A percentile compares a stretch with the other conserved stretches of the same genome.
Conservation (phyloP, 495 filamentous ascomycete genomes). For the Penicillium steckii region DNA sequence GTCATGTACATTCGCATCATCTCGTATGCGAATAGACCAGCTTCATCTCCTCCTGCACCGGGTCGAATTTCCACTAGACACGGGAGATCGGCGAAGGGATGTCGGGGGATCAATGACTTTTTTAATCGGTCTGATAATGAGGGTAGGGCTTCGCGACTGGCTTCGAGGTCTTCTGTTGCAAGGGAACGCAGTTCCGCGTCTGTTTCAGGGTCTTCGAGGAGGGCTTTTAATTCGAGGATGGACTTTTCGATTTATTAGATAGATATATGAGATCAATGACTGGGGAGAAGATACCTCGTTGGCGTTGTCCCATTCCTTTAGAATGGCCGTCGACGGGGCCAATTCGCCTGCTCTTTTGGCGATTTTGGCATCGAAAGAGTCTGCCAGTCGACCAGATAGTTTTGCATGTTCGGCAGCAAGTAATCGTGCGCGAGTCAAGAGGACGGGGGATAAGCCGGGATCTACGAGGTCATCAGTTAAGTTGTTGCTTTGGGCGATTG, state of each 20-base stretch:
- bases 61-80: slow-evolving; percentile 91
- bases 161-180: slow-evolving; percentile 72
- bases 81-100: slow-evolving; percentile 91
- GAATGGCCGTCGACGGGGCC: slow-evolving; percentile 59
- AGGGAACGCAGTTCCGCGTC: slow-evolving; percentile 65
- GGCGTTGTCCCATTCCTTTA: slow-evolving; percentile 62
- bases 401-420: slow-evolving; percentile 66
- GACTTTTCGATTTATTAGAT: slow-evolving; percentile 33
- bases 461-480: slow-evolving; percentile 46
- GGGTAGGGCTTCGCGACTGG: slow-evolving; percentile 58
- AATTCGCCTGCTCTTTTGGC: slow-evolving; percentile 81
- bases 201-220: slow-evolving; percentile 57
- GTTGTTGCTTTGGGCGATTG: too few species aligned
- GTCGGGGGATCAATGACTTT: slow-evolving; percentile 74
- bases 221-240: slow-evolving; percentile 54
- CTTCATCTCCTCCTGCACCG: slow-evolving; percentile 91
- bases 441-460: slow-evolving; percentile 51
- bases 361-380: slow-evolving; percentile 66
- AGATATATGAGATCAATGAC: not conserved
- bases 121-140: slow-evolving; percentile 63
- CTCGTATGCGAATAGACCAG: slow-evolving; percentile 82
- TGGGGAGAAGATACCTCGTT: slow-evolving; percentile 34
- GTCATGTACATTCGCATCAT: slow-evolving; percentile 84
- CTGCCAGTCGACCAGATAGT: slow-evolving; percentile 53
- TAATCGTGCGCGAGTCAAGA: slow-evolving; percentile 63